Percentiles rank a stretch among this genome's conserved stretches.
phyloP scores from a whole-genome alignment of 805 yeast species.

The Saccharomyces mikatae region DNA sequence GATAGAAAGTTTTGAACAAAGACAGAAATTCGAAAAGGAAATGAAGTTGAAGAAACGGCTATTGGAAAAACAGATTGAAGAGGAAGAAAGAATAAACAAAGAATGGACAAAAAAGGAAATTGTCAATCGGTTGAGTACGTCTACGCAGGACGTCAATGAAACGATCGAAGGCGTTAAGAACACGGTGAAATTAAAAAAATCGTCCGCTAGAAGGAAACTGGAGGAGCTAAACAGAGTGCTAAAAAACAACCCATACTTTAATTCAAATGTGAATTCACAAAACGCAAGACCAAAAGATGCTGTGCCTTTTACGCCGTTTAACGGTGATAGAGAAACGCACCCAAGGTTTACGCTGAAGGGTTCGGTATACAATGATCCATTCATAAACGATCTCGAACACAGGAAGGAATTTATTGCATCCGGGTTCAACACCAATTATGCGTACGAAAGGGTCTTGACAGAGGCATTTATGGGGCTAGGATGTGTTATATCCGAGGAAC shows the following conservation, averaged over 20 bases:
- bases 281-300: slow-evolving; percentile 26
- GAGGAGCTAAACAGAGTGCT: slow-evolving; percentile 34
- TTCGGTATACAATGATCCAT: slow-evolving; percentile 52
- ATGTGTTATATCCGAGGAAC: slow-evolving; percentile 63
- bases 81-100: slow-evolving; percentile 48
- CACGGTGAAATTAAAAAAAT: slow-evolving; percentile 48
- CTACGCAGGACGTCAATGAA: slow-evolving; percentile 28
- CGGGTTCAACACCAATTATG: slow-evolving; percentile 68
- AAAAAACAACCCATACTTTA: slow-evolving; percentile 31
- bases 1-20: slow-evolving; percentile 49
- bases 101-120: slow-evolving; percentile 49
- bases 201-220: slow-evolving; percentile 52
- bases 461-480: slow-evolving; percentile 89
- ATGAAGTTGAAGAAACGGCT: slow-evolving; percentile 41
- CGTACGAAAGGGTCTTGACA: slow-evolving; percentile 67
- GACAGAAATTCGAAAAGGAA: slow-evolving; percentile 65
- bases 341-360: slow-evolving; percentile 42
- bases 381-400: slow-evolving; percentile 42
- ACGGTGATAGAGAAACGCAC: slow-evolving; percentile 68
- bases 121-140: slow-evolving; percentile 43
- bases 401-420: slow-evolving; percentile 71
- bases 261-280: slow-evolving; percentile 7
- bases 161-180: slow-evolving; percentile 46
- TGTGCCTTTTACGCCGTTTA: slow-evolving; percentile 87
- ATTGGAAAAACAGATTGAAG: slow-evolving; percentile 59